A percentile compares a stretch with the other conserved stretches of the same genome.
These are phyloP conservation scores for Psidium guajava DNA, from an alignment of 345 rosid genomes.

Conservation along the genomic window DNA sequence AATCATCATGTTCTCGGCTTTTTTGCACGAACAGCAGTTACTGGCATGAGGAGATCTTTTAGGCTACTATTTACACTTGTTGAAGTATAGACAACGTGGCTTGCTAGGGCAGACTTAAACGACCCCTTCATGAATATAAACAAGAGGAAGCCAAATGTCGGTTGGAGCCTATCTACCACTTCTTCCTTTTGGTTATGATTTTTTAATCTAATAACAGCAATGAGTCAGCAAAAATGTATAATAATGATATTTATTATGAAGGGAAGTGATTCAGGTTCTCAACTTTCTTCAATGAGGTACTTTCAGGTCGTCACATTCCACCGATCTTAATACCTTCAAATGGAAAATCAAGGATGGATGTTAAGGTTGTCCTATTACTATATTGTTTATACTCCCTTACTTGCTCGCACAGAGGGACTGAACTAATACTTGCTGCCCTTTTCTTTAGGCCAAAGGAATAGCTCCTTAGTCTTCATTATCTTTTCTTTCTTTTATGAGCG, in stretches of 20 bases:
- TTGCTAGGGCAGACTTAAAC: background rate
- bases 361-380: background rate
- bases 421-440: background rate
- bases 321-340: background rate
- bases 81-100: background rate
- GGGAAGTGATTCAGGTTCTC: background rate
- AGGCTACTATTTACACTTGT: background rate
- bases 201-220: background rate
- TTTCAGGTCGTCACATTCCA: background rate
- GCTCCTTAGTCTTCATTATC: background rate
- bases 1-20: background rate
- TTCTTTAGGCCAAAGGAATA: background rate
- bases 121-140: background rate
- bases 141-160: background rate
- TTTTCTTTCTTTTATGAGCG: background rate
- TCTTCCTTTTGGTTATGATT: background rate
- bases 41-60: background rate
- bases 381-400: background rate
- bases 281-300: background rate
- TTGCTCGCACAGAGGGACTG: background rate
- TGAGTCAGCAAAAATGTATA: background rate
- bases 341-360: background rate
- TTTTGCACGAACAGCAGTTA: background rate
- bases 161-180: background rate
- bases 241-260: background rate